A percentile compares a stretch with the other conserved stretches of the same genome.
These are phyloP conservation scores for Trichosanthes truncata DNA, from an alignment of 306 rosid species.

Conservation along the genomic window DNA sequence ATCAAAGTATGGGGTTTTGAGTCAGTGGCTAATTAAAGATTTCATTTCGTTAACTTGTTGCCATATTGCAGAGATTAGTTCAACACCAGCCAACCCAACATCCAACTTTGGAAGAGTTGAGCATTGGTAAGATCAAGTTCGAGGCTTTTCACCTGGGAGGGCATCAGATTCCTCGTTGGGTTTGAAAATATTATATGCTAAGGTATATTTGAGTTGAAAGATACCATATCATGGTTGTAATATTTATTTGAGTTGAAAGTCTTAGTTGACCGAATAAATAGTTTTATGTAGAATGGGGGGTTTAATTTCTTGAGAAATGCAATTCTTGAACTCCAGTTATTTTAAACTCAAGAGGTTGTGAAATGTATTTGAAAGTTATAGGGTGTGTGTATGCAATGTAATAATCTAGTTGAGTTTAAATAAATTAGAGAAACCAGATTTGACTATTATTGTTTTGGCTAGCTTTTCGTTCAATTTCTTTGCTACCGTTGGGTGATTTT, in stretches of 20 bases:
- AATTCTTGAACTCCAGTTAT: background rate
- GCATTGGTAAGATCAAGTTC: slow-evolving; percentile 80
- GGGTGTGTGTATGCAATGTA: no score
- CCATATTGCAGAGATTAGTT: slow-evolving; percentile 58
- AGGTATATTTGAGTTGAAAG: slow-evolving; percentile 31
- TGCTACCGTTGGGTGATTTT: no score
- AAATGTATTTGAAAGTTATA: background rate
- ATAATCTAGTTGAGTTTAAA: no score
- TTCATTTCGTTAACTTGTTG: background rate
- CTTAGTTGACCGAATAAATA: background rate
- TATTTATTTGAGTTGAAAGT: background rate
- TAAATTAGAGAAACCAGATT: no score
- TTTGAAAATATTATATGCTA: slow-evolving; percentile 82
- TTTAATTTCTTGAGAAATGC: background rate
- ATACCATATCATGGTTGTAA: background rate
- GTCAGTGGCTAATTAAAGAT: background rate
- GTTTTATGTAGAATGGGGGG: background rate
- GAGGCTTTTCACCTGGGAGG: slow-evolving; percentile 85
- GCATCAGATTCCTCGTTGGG: slow-evolving; percentile 72
- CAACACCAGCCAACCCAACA: slow-evolving; percentile 80
- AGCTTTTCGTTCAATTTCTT: no score
- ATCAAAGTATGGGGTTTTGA: background rate
- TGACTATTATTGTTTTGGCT: no score
- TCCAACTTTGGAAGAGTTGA: slow-evolving; percentile 76
- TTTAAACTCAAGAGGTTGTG: background rate